A percentile compares a stretch with the other conserved stretches of the same genome.
phyloP scores from a whole-genome alignment of 208 protist genomes.

The Acanthamoeba lenticulata region DNA sequence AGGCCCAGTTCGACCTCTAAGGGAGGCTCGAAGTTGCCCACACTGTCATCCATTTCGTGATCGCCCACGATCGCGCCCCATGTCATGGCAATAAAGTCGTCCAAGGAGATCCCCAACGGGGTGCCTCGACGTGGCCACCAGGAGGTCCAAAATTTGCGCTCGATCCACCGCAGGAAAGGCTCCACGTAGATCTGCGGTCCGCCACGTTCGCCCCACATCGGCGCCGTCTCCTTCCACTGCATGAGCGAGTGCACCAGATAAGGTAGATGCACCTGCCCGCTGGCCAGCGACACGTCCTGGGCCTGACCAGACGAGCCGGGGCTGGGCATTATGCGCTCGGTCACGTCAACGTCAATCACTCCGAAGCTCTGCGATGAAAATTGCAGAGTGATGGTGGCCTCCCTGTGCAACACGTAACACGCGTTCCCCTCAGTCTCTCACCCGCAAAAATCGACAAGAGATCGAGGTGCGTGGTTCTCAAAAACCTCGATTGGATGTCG shows the following conservation, averaged over 20 bases:
- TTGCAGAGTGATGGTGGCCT: not conserved
- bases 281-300: not conserved
- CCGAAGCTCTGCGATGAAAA: not conserved
- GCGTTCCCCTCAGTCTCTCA: too few species aligned
- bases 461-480: too few species aligned
- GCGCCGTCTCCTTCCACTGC: not conserved
- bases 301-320: not conserved
- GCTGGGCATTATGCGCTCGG: not conserved
- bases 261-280: not conserved
- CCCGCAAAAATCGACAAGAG: too few species aligned
- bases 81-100: not conserved
- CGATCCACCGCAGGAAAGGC: not conserved
- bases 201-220: not conserved
- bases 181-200: conserved; percentile 5
- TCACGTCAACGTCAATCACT: not conserved
- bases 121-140: not conserved
- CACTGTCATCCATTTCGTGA: not conserved
- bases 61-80: not conserved
- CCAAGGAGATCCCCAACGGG: not conserved
- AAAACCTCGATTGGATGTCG: not conserved
- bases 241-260: not conserved
- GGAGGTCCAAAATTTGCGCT: not conserved
- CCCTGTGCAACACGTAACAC: too few species aligned
- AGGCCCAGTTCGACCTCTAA: not conserved
- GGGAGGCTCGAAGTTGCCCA: not conserved